Evolutionary conservation across 768 basidiomycete genomes (phyloP).

Genomic region (Panaeolus papilionaceus): DNA sequence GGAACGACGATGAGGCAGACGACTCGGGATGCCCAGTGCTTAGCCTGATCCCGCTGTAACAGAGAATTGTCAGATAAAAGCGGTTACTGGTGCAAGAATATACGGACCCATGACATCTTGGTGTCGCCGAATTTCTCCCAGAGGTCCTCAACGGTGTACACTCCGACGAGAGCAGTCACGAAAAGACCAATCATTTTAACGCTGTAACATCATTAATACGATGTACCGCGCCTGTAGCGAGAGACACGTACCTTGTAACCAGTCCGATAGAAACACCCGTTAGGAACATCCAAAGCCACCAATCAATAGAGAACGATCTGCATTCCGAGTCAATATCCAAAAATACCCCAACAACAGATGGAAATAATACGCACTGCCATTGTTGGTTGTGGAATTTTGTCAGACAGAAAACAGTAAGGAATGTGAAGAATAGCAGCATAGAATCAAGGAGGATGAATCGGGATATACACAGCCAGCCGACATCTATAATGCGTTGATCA

Average conservation of each 20-base stretch:
- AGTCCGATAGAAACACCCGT: constrained; percentile 96
- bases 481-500: constrained; percentile 58
- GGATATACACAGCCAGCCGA: constrained; percentile 96
- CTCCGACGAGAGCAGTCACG: constrained; percentile 91
- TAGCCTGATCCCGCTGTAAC: constrained; percentile 79
- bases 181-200: constrained; percentile 98
- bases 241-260: constrained; percentile 75
- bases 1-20: constrained; percentile 89
- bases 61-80: constrained; percentile 3
- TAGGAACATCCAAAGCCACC: constrained; percentile 96
- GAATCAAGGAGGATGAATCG: constrained; percentile 98
- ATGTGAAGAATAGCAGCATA: constrained; percentile 99
- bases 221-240: constrained; percentile 47
- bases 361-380: constrained; percentile 68
- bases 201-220: constrained; percentile 43
- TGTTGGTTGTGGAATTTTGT: constrained; percentile 98
- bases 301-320: constrained; percentile 93
- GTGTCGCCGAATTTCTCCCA: constrained; percentile 99
- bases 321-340: background rate
- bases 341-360: background rate
- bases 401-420: constrained; percentile 93
- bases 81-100: background rate
- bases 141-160: constrained; percentile 97
- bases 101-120: constrained; percentile 84
- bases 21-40: constrained; percentile 91